Evolutionary conservation across 257 asterid species (phyloP), one percentile per base, ranked within the genome.

Genomic region (Buddleja alternifolia): DNA sequence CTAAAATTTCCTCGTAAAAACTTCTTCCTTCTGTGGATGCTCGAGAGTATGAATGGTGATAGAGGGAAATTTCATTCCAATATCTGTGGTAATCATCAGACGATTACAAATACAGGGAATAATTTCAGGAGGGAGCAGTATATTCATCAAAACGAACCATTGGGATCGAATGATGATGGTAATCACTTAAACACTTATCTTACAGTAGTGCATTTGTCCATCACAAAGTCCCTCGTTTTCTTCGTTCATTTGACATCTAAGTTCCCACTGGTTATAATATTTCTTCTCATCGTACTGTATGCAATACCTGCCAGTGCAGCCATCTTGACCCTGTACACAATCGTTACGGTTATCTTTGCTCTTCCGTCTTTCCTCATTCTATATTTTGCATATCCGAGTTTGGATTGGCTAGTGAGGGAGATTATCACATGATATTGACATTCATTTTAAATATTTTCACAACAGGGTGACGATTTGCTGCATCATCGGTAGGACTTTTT

Each of bases 11-110:
- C 98, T 32, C 91, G 93, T 16, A 93, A 93, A 72, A 93, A 93
- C 83, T 93, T 86, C 85, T 90, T 93, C 79, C 97, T 93, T 58
- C 88, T 93, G 10, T 93, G 97, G 98, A 90, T 93, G 97, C 96
- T 93, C 2, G 98, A 90, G 88, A 90, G 93, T 75, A 88, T 86
- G 93, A 93, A 90, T 34, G 97, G 98, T 7, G 93, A 93, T 64
- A 83, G 98, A 71, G 80, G 77, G 63, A 88, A 76, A 59, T 78
- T 90, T 58, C 93, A 72, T 69, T 79, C 90, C 72, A 53, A 88
- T 54, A 36, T 36, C 8, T 77, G 86, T 60, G 85, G 83, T 2
- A 5, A 29, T 67, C 84, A 84, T 45, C 91, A 79, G 64, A 37
- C 86, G 0, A 58, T 70, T 39, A 72, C 77, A 2, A 77, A 60